Conservation (phyloP, 1,284 basidiomycete genomes). For the Irpex sp. region DNA sequence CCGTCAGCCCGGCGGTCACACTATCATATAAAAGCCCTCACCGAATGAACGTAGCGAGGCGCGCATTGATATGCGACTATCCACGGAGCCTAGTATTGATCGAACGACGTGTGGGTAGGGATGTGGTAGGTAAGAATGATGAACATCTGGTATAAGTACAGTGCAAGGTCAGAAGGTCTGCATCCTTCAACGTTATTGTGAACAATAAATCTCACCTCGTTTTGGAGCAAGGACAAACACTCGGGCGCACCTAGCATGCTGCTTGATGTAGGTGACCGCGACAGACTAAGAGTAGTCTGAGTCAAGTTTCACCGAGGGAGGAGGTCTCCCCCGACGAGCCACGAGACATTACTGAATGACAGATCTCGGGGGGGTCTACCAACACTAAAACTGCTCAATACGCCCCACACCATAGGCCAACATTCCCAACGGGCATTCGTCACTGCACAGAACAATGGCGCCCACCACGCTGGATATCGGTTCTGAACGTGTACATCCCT, state of each 20-base stretch:
- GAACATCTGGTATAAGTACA: no score
- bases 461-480: neutral
- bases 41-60: no score
- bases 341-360: neutral
- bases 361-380: neutral
- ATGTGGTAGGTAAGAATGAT: no score
- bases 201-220: no score
- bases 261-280: neutral
- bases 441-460: neutral
- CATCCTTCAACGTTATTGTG: no score
- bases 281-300: conserved; percentile 1
- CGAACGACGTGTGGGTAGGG: no score
- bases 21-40: no score
- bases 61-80: no score
- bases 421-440: neutral
- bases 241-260: neutral
- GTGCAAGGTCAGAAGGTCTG: no score
- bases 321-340: neutral
- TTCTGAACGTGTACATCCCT: neutral
- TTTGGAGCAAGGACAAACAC: no score
- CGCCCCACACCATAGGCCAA: neutral
- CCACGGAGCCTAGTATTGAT: no score
- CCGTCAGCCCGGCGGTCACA: no score
- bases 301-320: neutral
- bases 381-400: neutral